Evolutionary conservation across 2,329 filamentous ascomycete species (phyloP).

Genomic region (Pseudocercospora ulei): DNA sequence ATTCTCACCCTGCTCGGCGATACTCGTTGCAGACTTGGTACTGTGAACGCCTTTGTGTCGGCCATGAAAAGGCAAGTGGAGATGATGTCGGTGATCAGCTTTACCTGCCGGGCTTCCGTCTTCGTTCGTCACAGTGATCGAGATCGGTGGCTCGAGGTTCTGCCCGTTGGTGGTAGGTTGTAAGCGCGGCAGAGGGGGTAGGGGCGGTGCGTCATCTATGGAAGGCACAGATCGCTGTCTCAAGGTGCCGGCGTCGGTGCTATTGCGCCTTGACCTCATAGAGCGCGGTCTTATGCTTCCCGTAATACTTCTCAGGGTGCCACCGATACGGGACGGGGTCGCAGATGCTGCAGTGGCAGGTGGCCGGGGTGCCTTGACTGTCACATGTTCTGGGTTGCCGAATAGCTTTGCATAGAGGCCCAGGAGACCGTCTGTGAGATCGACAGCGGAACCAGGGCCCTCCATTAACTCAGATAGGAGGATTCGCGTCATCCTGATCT

Average conservation of each 20-base stretch:
- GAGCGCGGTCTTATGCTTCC: constrained; percentile 56
- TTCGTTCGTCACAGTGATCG: constrained; percentile 68
- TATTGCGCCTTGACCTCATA: constrained; percentile 29
- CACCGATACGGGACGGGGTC: constrained; percentile 26
- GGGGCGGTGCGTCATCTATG: constrained; percentile 22
- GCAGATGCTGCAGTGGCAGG: constrained; percentile 41
- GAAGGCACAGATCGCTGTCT: constrained; percentile 18
- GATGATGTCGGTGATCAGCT: constrained; percentile 33
- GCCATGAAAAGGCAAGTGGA: constrained; percentile 32
- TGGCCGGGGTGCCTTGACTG: constrained; percentile 31
- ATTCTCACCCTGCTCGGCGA: constrained; percentile 12
- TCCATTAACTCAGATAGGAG: constrained; percentile 73
- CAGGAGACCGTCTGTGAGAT: constrained; percentile 75
- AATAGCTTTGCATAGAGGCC: constrained; percentile 74
- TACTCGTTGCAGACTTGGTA: constrained; percentile 14
- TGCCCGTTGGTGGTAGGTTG: constrained; percentile 21
- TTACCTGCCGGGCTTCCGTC: constrained; percentile 35
- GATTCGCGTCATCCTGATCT: constrained; percentile 92
- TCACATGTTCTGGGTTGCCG: constrained; percentile 46
- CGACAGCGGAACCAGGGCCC: constrained; percentile 75
- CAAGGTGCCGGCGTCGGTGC: constrained; percentile 37
- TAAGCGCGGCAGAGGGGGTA: constrained; percentile 9
- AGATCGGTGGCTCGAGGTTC: constrained; percentile 45
- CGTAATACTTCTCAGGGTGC: constrained; percentile 45
- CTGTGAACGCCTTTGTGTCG: constrained; percentile 11